Conservation (phyloP, 2,329 filamentous ascomycete species). For the Epichloe amarillans region DNA sequence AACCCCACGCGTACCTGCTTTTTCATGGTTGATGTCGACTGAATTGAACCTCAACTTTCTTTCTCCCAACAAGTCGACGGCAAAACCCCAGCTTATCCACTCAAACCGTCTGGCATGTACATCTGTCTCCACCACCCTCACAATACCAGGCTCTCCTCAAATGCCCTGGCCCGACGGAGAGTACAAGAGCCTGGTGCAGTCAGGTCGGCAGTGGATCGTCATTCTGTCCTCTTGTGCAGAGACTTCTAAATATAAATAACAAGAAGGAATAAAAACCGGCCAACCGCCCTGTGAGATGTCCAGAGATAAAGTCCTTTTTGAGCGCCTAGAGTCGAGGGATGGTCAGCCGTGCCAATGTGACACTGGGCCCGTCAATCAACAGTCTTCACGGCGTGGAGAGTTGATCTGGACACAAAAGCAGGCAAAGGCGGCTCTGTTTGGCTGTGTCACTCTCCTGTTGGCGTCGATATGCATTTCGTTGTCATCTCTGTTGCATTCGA, state of each 20-base stretch:
- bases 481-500: not conserved
- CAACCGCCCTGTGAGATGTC: not conserved
- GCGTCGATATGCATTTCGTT: not conserved
- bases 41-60: too few relatives aligned
- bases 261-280: not conserved
- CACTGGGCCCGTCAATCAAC: not conserved
- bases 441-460: not conserved
- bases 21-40: too few relatives aligned
- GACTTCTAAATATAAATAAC: not conserved
- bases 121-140: too few relatives aligned
- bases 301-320: not conserved
- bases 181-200: too few relatives aligned
- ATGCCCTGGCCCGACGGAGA: too few relatives aligned
- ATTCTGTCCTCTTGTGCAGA: too few relatives aligned
- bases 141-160: too few relatives aligned
- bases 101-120: too few relatives aligned
- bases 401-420: not conserved
- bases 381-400: not conserved
- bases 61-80: too few relatives aligned
- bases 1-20: too few relatives aligned
- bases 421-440: not conserved
- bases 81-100: too few relatives aligned
- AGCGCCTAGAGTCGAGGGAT: not conserved
- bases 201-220: too few relatives aligned
- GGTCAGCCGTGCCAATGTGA: not conserved